Base-by-base conservation (phyloP, 192 early-diverging fungal species). In the Backusella macrospora region DNA sequence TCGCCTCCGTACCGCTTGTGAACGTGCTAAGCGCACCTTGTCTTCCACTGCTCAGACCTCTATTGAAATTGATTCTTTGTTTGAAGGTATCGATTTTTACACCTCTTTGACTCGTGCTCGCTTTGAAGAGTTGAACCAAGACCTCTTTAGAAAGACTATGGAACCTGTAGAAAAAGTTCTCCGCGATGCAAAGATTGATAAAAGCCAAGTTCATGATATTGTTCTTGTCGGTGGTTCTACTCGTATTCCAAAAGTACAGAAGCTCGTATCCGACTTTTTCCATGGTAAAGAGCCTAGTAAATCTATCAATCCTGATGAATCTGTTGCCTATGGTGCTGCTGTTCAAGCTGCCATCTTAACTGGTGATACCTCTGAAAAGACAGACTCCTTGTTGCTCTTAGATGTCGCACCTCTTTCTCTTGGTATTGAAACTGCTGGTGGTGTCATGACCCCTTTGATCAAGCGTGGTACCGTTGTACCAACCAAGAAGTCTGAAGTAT, bases 181-280 rank as follows among this genome's bases (percentile, higher is more conserved):
- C 84, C 89, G 90, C 73, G 96, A 98, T 86, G 76, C 96, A 81
- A 98, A 98, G 90, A 88, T 96, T 78, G 94, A 94, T 84, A 98
- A 98, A 90, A 76, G 86, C 80, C 65, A 85, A 64, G 90, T 98
- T 73, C 84, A 96, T 74, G 96, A 98, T 79, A 96, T 98, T 79
- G 96, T 98, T 78, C 87, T 98, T 37, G 96, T 97, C 72, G 96
- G 96, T 84, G 96, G 96, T 77, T 97, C 96, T 75, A 98, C 96
- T 73, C 96, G 96, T 90, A 98, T 98, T 86, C 29, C 29, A 34
- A 34, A 34, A 34, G 29, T 34, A 34, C 29, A 34, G 29, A 34
- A 34, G 29, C 29, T 34, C 2, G 29, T 34, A 34, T 34, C 29
- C 29, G 29, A 34, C 29, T 34, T 34, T 34, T 34, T 34, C 2